A percentile compares a stretch with the other conserved stretches of the same genome.
These are phyloP conservation scores for Fonsecaea monophora DNA, from an alignment of 2,329 filamentous ascomycete genomes.

Conservation along the genomic window DNA sequence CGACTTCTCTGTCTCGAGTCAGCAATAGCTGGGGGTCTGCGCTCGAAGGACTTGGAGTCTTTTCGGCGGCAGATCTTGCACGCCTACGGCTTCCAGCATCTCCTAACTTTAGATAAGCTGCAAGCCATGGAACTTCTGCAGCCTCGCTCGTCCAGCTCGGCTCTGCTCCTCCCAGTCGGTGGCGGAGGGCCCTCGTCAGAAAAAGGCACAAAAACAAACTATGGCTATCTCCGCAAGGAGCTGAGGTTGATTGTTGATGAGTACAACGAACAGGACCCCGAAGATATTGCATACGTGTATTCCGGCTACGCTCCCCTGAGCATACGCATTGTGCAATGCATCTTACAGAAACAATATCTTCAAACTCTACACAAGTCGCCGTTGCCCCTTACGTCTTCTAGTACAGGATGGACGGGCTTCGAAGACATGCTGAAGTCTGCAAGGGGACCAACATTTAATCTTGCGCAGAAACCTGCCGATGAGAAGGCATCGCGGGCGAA, in stretches of 20 bases:
- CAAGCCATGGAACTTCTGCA: conserved; percentile 89
- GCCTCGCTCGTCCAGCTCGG: conserved; percentile 75
- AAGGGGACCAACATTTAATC: conserved; percentile 86
- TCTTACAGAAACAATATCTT: conserved; percentile 88
- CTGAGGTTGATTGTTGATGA: conserved; percentile 92
- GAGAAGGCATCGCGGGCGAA: conserved; percentile 90
- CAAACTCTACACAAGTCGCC: conserved; percentile 72
- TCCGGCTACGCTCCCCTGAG: conserved; percentile 95
- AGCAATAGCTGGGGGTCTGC: conserved; percentile 85
- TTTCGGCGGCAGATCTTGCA: conserved; percentile 89
- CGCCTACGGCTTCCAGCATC: conserved; percentile 92
- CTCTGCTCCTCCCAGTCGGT: conserved; percentile 79
- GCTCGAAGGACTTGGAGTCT: conserved; percentile 83
- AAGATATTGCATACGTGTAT: conserved; percentile 97
- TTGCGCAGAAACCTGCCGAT: conserved; percentile 81
- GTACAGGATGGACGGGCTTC: conserved; percentile 89
- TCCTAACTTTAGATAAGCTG: conserved; percentile 84
- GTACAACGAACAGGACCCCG: conserved; percentile 91
- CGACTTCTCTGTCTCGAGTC: conserved; percentile 90
- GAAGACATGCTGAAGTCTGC: conserved; percentile 90
- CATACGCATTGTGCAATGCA: conserved; percentile 86
- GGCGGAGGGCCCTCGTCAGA: conserved; percentile 56
- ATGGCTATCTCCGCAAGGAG: conserved; percentile 82
- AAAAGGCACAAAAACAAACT: conserved; percentile 80
- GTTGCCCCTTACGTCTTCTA: conserved; percentile 62